A percentile compares a stretch with the other conserved stretches of the same genome.
Conservation (phyloP, 2,329 filamentous ascomycete species). For the Catunica adiposa region DNA sequence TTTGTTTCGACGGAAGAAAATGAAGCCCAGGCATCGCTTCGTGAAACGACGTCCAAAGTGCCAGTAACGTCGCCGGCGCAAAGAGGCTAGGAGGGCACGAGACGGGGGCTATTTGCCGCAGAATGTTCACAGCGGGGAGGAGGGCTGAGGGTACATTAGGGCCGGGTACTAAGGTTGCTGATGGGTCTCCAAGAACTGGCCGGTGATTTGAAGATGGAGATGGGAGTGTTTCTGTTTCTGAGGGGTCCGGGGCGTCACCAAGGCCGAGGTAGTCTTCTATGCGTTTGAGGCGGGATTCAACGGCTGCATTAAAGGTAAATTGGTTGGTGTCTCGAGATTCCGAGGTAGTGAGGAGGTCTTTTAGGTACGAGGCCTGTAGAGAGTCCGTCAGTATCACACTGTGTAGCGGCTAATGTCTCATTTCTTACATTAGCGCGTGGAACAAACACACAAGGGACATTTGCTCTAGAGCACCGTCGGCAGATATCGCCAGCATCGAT, state of each 20-base stretch:
- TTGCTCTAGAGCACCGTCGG: constrained; percentile 21
- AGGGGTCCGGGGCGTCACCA: constrained; percentile 14
- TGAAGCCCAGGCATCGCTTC: constrained; percentile 29
- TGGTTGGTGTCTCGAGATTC: constrained; percentile 13
- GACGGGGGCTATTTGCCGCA: not conserved
- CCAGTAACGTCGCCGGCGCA: constrained; percentile 21
- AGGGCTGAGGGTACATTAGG: constrained; percentile 17
- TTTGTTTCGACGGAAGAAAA: constrained; percentile 28
- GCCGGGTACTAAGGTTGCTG: not conserved
- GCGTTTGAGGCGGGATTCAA: constrained; percentile 16
- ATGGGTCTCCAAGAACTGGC: constrained; percentile 3
- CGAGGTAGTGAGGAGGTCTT: constrained; percentile 14
- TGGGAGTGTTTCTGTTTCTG: constrained; percentile 10
- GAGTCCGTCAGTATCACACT: not conserved
- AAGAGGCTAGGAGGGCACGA: constrained; percentile 18
- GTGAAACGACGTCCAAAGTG: constrained; percentile 26
- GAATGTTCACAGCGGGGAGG: constrained; percentile 19
- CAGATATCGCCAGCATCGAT: constrained; percentile 22
- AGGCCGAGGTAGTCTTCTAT: constrained; percentile 20
- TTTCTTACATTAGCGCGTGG: constrained; percentile 24
- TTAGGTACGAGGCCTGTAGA: constrained; percentile 10
- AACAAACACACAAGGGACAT: constrained; percentile 25
- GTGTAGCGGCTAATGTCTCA: not conserved
- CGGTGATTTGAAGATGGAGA: not conserved
- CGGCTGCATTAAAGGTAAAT: constrained; percentile 14